Base-by-base conservation (phyloP, 2,329 filamentous ascomycete species). In the Botrytis pseudocinerea region DNA sequence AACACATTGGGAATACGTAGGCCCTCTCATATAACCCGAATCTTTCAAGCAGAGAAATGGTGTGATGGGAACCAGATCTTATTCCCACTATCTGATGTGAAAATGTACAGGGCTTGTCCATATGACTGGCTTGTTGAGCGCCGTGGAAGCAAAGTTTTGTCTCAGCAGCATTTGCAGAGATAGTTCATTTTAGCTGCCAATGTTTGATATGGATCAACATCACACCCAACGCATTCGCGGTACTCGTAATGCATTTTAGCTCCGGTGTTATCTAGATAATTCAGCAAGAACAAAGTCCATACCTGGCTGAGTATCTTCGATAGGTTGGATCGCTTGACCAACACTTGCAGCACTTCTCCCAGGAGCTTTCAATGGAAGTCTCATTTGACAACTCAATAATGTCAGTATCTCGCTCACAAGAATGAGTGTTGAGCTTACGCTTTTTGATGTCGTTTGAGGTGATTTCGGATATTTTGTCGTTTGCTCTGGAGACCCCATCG, bases 171-270 rank as follows among this genome's bases (percentile, higher is more conserved):
- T n/a, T 51, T 60, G 6, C 9, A 60, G 32, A 38, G 57, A 18
- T 60, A 32, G 22, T 60, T 32, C 57, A 60, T 35, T 32, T 60
- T 60, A 32, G 20, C 22, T 32, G 72, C 72, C 12, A 72, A 66
- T 20, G 48, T 40, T 35, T 70, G 22, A 16, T 72, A 75, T 20
- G 74, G 54, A 4, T 59, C 54, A 12, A 25, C 2, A 46, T 74
- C 66, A 32, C 71, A 74, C 18, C 69, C 51, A n/a, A 72, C 48
- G 42, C 69, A 74, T 48, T 70, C 38, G 5, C 74, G 74, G 14
- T 74, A 75, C 16, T 70, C 61, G 35, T 71, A 75, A 22, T 42
- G 44, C 35, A 28, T 1, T n/a, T 25, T 4, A 44, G 18, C 61
- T 18, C 61, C 4, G 44, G 44, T 48, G 20, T 48, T 48, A 22